Evolutionary conservation across 306 rosid species (phyloP), one percentile per base, ranked within the genome.

Genomic region (Ormosia semicastrata): DNA sequence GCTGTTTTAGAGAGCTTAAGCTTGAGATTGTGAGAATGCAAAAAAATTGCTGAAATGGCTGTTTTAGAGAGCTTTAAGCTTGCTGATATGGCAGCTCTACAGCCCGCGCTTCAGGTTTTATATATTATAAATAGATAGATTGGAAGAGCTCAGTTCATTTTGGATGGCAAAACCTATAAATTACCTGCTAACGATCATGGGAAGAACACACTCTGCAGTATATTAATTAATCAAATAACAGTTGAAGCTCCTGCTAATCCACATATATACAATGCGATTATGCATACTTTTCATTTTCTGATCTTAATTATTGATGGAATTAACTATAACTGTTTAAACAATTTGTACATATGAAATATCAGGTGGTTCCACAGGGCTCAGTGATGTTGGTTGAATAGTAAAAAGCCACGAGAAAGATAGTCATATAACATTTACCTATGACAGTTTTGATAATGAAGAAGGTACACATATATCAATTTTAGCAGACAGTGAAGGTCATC

Each of bases 301-400:
- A 34, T 47, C 24, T 24, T 75, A 49, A 50, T 47, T 11, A 7
- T 69, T 50, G 52, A 77, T 34, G 53, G 44, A 69, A 40, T 43
- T 58, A 11, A 60, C 24, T 5, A 5, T 64, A 62, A 46, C n/a
- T 17, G 8, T 29, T 24, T 39, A 8, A 54, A 57, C 9, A 62
- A 76, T 2, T 60, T 78, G 52, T 8, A 37, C 30, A 0, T 47
- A 3, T 65, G 49, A 65, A 13, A 50, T 82, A 37, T 82, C 86
- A 89, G 97, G 97, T 52, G 97, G 97, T 2, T 36, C 72, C 4
- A 68, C 30, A 73, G 97, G 97, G 39, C 91, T 80, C 40, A 67
- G 90, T 66, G 92, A 88, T 65, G 89, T 89, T 62, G 47, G 85
- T 0, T 93, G 97, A 96, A 85, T 70, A 3, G 86, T 88, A 50